phyloP scores from a whole-genome alignment of 208 protist genomes.

The Trypanosomatidae sp. region DNA sequence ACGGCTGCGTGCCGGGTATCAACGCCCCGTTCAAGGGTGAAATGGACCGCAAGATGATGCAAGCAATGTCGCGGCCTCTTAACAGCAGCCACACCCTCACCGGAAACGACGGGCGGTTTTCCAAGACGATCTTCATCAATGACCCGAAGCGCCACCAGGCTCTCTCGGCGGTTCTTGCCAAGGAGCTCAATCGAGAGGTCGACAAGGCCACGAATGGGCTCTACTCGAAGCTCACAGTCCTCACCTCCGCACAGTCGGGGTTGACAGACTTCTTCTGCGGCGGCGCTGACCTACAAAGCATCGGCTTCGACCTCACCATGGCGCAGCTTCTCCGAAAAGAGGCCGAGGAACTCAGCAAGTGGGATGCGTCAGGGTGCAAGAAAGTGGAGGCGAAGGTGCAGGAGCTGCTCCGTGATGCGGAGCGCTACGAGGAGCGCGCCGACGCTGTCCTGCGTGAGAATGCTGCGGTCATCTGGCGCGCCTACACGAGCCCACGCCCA shows the following conservation, averaged over 20 bases:
- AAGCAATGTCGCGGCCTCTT: conserved; percentile 83
- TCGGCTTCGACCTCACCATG: conserved; percentile 77
- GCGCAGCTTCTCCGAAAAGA: conserved; percentile 39
- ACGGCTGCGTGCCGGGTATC: conserved; percentile 80
- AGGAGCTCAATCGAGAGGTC: conserved; percentile 62
- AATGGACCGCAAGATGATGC: conserved; percentile 90
- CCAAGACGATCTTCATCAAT: conserved; percentile 89
- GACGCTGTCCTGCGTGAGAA: conserved; percentile 78
- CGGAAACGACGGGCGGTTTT: conserved; percentile 85
- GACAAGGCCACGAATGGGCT: conserved; percentile 86
- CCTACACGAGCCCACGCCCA: conserved; percentile 75
- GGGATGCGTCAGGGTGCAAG: not conserved
- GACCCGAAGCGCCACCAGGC: conserved; percentile 73
- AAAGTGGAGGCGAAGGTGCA: conserved; percentile 36
- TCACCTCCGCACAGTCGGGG: conserved; percentile 89
- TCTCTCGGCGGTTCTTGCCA: conserved; percentile 66
- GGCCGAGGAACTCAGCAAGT: conserved; percentile 18
- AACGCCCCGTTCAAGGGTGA: conserved; percentile 87
- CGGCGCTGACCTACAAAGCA: conserved; percentile 63
- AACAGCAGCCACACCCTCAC: conserved; percentile 79
- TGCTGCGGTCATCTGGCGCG: conserved; percentile 78
- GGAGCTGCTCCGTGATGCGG: conserved; percentile 62
- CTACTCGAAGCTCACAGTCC: conserved; percentile 84
- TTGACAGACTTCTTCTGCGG: conserved; percentile 86
- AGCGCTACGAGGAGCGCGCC: conserved; percentile 73